A percentile compares a stretch with the other conserved stretches of the same genome.
phyloP scores from a whole-genome alignment of 1,284 basidiomycete genomes.

The Ceratobasidium sp. region DNA sequence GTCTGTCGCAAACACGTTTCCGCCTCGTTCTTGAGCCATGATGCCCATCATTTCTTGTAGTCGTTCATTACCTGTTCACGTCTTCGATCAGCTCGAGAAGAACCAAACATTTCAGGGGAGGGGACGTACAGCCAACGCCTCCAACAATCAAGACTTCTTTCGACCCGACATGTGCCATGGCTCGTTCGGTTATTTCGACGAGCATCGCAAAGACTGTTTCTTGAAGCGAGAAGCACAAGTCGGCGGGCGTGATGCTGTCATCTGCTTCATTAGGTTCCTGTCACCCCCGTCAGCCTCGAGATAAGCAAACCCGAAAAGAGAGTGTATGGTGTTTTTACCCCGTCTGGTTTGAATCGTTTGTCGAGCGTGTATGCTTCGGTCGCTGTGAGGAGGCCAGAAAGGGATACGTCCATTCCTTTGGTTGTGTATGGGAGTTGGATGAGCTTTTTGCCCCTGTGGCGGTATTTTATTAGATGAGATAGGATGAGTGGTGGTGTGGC shows the following conservation, averaged over 20 bases:
- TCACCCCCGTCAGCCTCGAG: too few species aligned
- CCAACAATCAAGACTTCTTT: slow-evolving; percentile 97
- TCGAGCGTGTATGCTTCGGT: slow-evolving; percentile 88
- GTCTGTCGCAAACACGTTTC: slow-evolving; percentile 94
- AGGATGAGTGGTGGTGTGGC: not conserved
- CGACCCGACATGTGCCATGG: slow-evolving; percentile 98
- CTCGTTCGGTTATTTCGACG: slow-evolving; percentile 98
- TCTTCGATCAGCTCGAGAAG: not conserved
- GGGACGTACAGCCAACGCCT: slow-evolving; percentile 91
- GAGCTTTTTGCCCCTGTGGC: slow-evolving; percentile 61
- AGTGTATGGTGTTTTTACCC: too few species aligned
- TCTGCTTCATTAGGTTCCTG: slow-evolving; percentile 56
- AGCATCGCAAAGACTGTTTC: slow-evolving; percentile 99
- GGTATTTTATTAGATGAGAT: not conserved
- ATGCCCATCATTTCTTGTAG: slow-evolving; percentile 99
- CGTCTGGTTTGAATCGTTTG: slow-evolving; percentile 65
- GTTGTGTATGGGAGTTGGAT: slow-evolving; percentile 92
- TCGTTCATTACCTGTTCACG: slow-evolving; percentile 80
- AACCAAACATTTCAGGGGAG: not conserved
- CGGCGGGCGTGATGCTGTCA: slow-evolving; percentile 88
- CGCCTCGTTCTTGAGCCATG: slow-evolving; percentile 91
- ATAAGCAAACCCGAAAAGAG: too few species aligned
- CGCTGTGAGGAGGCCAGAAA: slow-evolving; percentile 91
- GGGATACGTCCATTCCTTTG: slow-evolving; percentile 98
- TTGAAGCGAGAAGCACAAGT: slow-evolving; percentile 96